Percentiles rank a stretch among this genome's conserved stretches.
Evolutionary conservation across 176 grass and related monocot species (phyloP).

Genomic region (Carex parvula): DNA sequence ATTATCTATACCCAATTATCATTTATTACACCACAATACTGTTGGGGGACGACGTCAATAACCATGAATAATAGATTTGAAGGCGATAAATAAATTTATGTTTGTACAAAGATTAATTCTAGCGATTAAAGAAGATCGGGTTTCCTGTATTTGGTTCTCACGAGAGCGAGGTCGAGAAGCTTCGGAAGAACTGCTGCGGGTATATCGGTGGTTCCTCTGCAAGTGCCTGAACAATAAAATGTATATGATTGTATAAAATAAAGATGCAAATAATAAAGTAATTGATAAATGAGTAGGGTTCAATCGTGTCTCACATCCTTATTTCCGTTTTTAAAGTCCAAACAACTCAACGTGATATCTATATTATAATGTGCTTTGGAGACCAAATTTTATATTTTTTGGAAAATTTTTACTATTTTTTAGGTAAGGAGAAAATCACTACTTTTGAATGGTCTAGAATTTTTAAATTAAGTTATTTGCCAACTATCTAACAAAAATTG

Average conservation of each 20-base stretch:
- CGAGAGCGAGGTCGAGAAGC: constrained; percentile 57
- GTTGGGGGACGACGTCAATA: not conserved
- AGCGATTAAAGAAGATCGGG: not conserved
- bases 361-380: no score
- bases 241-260: not conserved
- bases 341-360: no score
- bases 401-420: no score
- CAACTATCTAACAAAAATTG: no score
- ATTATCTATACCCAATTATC: not conserved
- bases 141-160: constrained; percentile 41
- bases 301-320: no score
- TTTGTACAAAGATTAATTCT: not conserved
- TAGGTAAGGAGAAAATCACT: no score
- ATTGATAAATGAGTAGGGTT: no score
- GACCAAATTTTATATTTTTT: no score
- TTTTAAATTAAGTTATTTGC: no score
- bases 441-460: no score
- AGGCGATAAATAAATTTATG: not conserved
- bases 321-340: no score
- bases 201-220: constrained; percentile 63
- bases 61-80: not conserved
- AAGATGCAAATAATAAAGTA: not conserved
- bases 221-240: constrained; percentile 51
- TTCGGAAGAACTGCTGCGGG: constrained; percentile 73
- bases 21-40: not conserved